phyloP scores from a whole-genome alignment of 805 yeast genomes.

The Henningerozyma blattae region DNA sequence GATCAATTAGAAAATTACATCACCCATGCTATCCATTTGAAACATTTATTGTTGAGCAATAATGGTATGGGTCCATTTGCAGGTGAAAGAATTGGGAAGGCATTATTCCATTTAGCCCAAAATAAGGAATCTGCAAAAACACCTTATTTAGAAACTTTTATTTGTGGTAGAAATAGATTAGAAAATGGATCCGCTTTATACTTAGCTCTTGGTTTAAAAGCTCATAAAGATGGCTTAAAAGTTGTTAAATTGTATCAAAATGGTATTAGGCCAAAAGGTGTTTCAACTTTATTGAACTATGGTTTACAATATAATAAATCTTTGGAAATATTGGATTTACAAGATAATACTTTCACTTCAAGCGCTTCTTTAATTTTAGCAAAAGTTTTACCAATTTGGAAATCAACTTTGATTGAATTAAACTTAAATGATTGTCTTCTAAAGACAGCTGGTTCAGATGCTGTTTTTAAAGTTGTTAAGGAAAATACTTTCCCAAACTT shows the following conservation, averaged over 20 bases:
- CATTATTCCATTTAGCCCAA: constrained; percentile 57
- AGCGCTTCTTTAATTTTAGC: constrained; percentile 58
- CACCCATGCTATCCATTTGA: constrained; percentile 61
- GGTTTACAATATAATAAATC: constrained; percentile 56
- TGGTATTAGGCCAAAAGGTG: constrained; percentile 94
- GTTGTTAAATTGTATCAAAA: constrained; percentile 80
- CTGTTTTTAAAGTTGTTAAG: constrained; percentile 37
- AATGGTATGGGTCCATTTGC: constrained; percentile 99
- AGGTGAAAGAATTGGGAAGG: constrained; percentile 86
- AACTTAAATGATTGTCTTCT: constrained; percentile 83
- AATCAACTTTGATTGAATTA: constrained; percentile 50
- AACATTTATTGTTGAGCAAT: constrained; percentile 81
- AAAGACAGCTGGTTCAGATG: constrained; percentile 62
- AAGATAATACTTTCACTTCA: constrained; percentile 86
- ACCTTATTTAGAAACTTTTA: constrained; percentile 62
- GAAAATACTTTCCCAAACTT: constrained; percentile 33
- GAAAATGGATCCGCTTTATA: constrained; percentile 89
- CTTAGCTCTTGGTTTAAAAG: constrained; percentile 73
- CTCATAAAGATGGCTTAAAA: constrained; percentile 56
- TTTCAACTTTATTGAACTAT: constrained; percentile 54
- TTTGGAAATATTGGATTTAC: constrained; percentile 67
- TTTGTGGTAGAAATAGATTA: constrained; percentile 94
- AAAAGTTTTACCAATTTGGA: constrained; percentile 50
- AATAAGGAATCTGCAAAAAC: constrained; percentile 41
- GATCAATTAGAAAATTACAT: constrained; percentile 77